These are phyloP conservation scores for Pyrenophora tritici-repentis DNA, from an alignment of 2,329 filamentous ascomycete genomes.

Conservation along the genomic window DNA sequence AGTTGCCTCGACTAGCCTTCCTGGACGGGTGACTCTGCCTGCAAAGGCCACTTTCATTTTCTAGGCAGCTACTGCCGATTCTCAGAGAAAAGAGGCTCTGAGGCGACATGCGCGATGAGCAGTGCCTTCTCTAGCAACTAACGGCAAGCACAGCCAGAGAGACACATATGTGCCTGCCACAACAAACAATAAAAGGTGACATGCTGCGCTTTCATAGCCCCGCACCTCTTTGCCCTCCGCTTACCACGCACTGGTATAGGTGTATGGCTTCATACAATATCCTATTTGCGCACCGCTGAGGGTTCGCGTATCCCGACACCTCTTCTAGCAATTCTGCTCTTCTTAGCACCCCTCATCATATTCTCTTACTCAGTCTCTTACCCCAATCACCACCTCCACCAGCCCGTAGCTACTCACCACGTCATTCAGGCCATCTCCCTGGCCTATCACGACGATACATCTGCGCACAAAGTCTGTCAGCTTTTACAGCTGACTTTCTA, in stretches of 20 bases:
- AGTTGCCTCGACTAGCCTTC: too few relatives aligned
- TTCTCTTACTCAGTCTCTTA: neutral
- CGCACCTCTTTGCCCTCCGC: neutral
- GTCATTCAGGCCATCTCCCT: neutral
- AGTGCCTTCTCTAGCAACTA: neutral
- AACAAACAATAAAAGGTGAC: constrained; percentile 7
- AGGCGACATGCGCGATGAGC: too few relatives aligned
- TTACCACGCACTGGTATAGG: neutral
- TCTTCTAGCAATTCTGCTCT: neutral
- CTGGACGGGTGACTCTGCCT: too few relatives aligned
- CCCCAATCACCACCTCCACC: neutral
- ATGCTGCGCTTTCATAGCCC: neutral
- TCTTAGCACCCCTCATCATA: neutral
- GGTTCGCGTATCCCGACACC: neutral
- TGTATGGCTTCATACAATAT: constrained; percentile 7
- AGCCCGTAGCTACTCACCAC: neutral
- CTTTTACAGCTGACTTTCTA: neutral
- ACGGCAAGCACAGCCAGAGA: neutral
- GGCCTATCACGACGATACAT: neutral
- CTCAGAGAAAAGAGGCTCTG: too few relatives aligned
- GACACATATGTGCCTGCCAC: neutral
- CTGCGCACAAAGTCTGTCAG: neutral
- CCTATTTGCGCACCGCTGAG: constrained; percentile 9
- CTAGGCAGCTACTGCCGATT: too few relatives aligned
- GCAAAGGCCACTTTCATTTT: too few relatives aligned